phyloP scores from a whole-genome alignment of 2,329 filamentous ascomycete genomes.

The Trichoderma sp. region DNA sequence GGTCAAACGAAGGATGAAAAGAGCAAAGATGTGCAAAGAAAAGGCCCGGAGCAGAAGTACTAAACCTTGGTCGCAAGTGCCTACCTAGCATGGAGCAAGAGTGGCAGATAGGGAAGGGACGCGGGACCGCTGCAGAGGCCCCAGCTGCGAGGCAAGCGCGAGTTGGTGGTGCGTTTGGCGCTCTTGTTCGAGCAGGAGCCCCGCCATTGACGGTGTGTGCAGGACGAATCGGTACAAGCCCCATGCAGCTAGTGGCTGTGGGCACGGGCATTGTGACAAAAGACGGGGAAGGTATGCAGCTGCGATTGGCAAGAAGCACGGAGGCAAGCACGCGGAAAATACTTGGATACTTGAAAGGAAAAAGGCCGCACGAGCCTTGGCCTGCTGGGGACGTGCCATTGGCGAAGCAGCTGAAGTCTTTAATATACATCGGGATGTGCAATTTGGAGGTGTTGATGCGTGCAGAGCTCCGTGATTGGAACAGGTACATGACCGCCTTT shows the following conservation, averaged over 20 bases:
- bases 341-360: background rate
- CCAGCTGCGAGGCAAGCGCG: slow-evolving; percentile 13
- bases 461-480: background rate
- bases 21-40: slow-evolving; percentile 25
- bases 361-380: slow-evolving; percentile 5
- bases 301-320: background rate
- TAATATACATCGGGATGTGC: background rate
- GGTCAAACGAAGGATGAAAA: slow-evolving; percentile 23
- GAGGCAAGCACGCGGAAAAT: background rate
- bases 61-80: background rate
- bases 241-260: background rate
- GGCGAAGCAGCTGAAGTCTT: background rate
- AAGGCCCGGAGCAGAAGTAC: background rate
- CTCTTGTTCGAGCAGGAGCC: background rate
- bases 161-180: background rate
- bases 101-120: background rate
- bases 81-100: background rate
- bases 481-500: background rate
- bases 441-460: background rate
- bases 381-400: background rate
- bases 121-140: background rate
- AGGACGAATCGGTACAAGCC: background rate
- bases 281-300: background rate
- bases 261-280: slow-evolving; percentile 16
- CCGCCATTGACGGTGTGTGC: slow-evolving; percentile 5